Evolutionary conservation across 2,329 filamentous ascomycete species (phyloP), one percentile per base, ranked within the genome.

Genomic region (Trichoderma sp.): DNA sequence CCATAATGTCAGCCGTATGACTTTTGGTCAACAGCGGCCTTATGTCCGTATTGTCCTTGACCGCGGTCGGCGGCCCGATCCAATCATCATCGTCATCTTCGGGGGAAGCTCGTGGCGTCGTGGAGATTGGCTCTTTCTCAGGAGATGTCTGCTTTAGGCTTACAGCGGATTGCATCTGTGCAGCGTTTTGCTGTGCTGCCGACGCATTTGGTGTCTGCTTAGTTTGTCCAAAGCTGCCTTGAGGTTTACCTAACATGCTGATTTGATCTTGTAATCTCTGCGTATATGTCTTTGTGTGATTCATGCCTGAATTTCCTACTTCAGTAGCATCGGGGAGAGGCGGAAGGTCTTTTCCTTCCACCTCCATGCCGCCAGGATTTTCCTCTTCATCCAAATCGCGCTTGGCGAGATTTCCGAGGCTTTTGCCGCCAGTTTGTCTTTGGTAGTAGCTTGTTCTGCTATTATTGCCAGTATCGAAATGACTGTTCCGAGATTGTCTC

Each of bases 181-280:
- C 71, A 30, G 71, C 28, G 3, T 73, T 69, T 55, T 69, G 63
- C 24, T 69, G 68, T 10, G 39, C 30, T 16, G 37, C 37, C n/a
- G 59, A 46, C 16, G 79, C 71, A 69, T 78, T 81, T 3, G 81
- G 78, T 10, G 83, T 79, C 1, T 83, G 83, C 70, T 86, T 87
- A 1, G 85, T 83, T 18, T 81, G 78, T 46, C 84, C 81, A 21
- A 81, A 76, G 59, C 81, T 80, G 55, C 79, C 78, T 69, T 88
- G 86, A 0, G 84, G 83, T 73, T 90, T 87, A 18, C 88, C 87
- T 60, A 90, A 81, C 81, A 87, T 86, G 75, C 90, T 97, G 74
- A 99, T 98, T 74, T 94, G 93, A 75, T 98, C 95, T 72, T 97
- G 94, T 18, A 99, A 84, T 54, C 92, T 86, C 78, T 98, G 94